Evolutionary conservation across 2,329 filamentous ascomycete genomes (phyloP).

Genomic region (Ophiognomonia clavigignenti-juglandacearum): DNA sequence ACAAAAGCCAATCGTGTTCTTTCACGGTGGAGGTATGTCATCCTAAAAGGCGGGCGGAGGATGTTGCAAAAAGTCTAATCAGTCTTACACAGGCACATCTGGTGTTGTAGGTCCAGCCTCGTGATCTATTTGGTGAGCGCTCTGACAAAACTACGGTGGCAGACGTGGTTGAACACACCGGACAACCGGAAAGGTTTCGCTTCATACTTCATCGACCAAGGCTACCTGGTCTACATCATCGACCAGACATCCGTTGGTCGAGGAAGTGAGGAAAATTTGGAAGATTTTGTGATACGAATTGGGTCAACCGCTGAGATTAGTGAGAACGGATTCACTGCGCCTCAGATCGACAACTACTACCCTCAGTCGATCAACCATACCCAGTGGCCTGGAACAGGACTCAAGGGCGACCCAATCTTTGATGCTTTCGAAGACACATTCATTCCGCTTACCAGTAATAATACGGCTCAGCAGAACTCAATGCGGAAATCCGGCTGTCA

Average conservation of each 20-base stretch:
- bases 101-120: background rate
- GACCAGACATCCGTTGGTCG: constrained; percentile 31
- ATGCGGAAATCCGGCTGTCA: constrained; percentile 21
- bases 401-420: constrained; percentile 37
- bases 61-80: background rate
- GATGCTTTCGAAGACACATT: constrained; percentile 42
- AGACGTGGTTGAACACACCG: constrained; percentile 33
- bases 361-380: constrained; percentile 27
- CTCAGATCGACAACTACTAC: constrained; percentile 22
- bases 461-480: constrained; percentile 17
- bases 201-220: constrained; percentile 32
- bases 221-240: constrained; percentile 34
- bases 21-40: constrained; percentile 25
- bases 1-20: constrained; percentile 25
- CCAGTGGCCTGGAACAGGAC: constrained; percentile 27
- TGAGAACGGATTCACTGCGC: constrained; percentile 22
- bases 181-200: constrained; percentile 37
- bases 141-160: background rate
- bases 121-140: background rate
- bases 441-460: constrained; percentile 28
- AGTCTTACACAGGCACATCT: background rate
- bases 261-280: constrained; percentile 25
- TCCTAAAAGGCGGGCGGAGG: background rate
- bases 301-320: constrained; percentile 22
- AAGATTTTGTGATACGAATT: constrained; percentile 21